Base-by-base conservation (phyloP, 805 yeast species). In the Starmerella stellata region DNA sequence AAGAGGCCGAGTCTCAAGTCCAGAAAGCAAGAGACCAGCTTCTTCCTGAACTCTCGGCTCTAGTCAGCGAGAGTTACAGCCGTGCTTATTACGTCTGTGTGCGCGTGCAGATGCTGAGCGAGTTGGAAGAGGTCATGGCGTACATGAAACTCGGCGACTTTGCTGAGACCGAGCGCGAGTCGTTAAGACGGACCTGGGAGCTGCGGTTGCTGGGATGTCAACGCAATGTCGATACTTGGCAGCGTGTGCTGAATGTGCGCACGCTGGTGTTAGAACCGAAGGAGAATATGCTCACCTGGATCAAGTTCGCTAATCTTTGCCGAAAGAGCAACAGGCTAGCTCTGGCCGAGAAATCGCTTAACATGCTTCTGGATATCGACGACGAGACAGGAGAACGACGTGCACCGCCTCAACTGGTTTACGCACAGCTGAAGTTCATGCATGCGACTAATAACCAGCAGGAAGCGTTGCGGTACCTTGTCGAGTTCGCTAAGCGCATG, bases 191-290 rank as follows among this genome's bases (percentile, higher is more conserved):
- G 49, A 87, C 96, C 0, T 92, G 98, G 98, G 82, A 80, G 53
- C 79, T 80, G 37, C 70, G 99, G 51, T 63, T 90, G 37, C 62
- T 81, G 43, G 96, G 96, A 1, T 83, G 95, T 53, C 98, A 90
- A 60, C 69, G 90, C 49, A 90, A 90, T 60, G 96, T 90, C 37
- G 99, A 90, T 60, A 83, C 85, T n/a, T 90, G 99, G 98, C 95
- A 87, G 56, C 67, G 95, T 52, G 76, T 90, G 73, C 66, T 90
- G 43, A 80, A 85, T 55, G 94, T 87, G 2, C 68, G 98, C 40
- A 87, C 95, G 0, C 65, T 90, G 35, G 96, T 90, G 13, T 79
- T 90, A 34, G 77, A 78, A 46, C 99, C 98, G 2, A 81, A 85
- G 48, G 93, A 90, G 52, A 95, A 90, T 54, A 78, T 85, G 90